Evolutionary conservation across 768 basidiomycete species (phyloP).

Genomic region (Imleria badia): DNA sequence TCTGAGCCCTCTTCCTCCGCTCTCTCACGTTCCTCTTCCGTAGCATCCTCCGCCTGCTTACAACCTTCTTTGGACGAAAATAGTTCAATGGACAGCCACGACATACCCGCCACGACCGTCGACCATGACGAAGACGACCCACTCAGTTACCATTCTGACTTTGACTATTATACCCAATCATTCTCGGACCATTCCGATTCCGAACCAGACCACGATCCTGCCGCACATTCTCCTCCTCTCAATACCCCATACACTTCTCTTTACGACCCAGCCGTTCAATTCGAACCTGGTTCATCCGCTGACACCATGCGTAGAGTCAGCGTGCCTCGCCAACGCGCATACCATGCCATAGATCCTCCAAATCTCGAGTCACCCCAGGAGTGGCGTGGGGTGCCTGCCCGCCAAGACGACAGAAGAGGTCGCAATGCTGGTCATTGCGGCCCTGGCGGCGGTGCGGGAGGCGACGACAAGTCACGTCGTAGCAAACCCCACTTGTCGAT

Average conservation of each 20-base stretch:
- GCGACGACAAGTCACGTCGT: slow-evolving; percentile 37
- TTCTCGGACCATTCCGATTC: slow-evolving; percentile 33
- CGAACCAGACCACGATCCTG: slow-evolving; percentile 20
- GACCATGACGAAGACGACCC: slow-evolving; percentile 28
- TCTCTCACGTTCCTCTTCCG: slow-evolving; percentile 45
- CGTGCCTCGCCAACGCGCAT: neutral
- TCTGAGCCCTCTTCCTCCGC: slow-evolving; percentile 36
- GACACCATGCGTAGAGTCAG: slow-evolving; percentile 29
- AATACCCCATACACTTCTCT: slow-evolving; percentile 20
- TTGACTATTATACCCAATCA: slow-evolving; percentile 36
- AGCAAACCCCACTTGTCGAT: slow-evolving; percentile 29
- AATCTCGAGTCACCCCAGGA: slow-evolving; percentile 13
- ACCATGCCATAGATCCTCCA: neutral
- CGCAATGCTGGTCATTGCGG: slow-evolving; percentile 19
- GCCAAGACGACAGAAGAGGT: slow-evolving; percentile 9
- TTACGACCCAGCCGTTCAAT: slow-evolving; percentile 24
- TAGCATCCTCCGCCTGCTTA: slow-evolving; percentile 34
- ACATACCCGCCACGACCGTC: neutral
- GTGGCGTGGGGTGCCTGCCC: slow-evolving; percentile 20
- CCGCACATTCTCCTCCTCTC: slow-evolving; percentile 11
- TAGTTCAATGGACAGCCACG: slow-evolving; percentile 16
- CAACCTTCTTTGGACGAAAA: slow-evolving; percentile 19
- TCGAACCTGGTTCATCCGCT: slow-evolving; percentile 46
- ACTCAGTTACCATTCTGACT: slow-evolving; percentile 36
- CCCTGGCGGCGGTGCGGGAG: slow-evolving; percentile 35